Evolutionary conservation across 1,139 yeast species (phyloP).

Genomic region (Lizanozyma gosingica): DNA sequence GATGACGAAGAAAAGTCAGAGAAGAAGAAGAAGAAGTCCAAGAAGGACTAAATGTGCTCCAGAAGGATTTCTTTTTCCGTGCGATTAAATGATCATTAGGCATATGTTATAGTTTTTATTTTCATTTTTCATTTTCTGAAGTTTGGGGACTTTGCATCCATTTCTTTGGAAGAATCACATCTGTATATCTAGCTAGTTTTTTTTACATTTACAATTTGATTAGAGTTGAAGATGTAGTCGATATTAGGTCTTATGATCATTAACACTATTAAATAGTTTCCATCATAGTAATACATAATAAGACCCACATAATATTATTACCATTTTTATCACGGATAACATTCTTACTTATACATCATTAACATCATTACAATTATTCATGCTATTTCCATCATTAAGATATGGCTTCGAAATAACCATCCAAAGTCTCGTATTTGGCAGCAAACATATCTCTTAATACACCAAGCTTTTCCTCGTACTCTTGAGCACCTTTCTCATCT

Average conservation of each 20-base stretch:
- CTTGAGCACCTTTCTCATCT: not conserved
- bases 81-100: too few relatives aligned
- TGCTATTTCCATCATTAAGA: too few relatives aligned
- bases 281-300: too few relatives aligned
- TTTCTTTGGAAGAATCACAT: not conserved
- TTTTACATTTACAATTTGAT: not conserved
- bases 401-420: too few relatives aligned
- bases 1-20: constrained; percentile 47
- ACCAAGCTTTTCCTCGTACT: not conserved
- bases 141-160: not conserved
- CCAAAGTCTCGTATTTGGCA: not conserved
- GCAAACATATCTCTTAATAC: not conserved
- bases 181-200: not conserved
- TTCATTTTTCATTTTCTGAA: not conserved
- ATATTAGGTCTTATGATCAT: too few relatives aligned
- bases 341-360: too few relatives aligned
- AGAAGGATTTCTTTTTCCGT: too few relatives aligned
- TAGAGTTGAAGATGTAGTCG: too few relatives aligned
- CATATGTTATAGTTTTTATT: not conserved
- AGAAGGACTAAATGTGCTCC: constrained; percentile 12
- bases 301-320: too few relatives aligned
- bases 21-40: constrained; percentile 41
- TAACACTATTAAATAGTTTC: not conserved
- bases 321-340: too few relatives aligned
- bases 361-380: too few relatives aligned